Base-by-base conservation (phyloP, 352 stramenopile species). In the Phytopythium mirpurense region DNA sequence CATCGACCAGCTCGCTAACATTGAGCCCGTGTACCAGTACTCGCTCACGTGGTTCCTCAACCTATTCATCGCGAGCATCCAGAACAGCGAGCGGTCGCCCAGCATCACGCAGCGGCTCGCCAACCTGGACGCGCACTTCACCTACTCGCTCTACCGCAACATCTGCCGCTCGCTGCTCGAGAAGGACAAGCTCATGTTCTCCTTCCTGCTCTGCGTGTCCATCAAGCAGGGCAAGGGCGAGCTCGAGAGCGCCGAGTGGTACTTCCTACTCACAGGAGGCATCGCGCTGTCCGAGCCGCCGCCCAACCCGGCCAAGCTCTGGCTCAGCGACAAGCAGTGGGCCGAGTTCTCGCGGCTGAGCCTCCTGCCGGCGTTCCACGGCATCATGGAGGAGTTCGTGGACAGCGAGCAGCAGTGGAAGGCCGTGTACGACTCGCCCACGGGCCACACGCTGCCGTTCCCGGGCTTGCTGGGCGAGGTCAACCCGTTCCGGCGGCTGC, bases 111-210 rank as follows among this genome's bases (percentile, higher is more conserved):
- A 88, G 35, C 68, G 90, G 0, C 71, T 97, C 2, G 55, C 67
- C 31, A 93, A 96, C 54, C 70, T 97, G 18, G 78, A 94, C 51
- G 63, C 66, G 5, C 85, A 97, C 65, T 97, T 97, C 65, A 96
- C 83, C 18, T 96, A 95, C 54, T 94, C 89, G 37, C 68, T 97
- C 0, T 97, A 97, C 66, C 70, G 85, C 43, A 97, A 97, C 59
- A 90, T 97, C 41, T 97, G 89, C 58, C 88, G 89, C 27, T 97
- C 88, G 21, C 68, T 97, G 26, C 67, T 97, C 21, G 90, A 97
- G 48, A 97, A 97, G 59, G 90, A 97, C 66, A 97, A 97, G 49
- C 77, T 97, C 29, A 90, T 97, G 68, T 97, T 97, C 49, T 93
- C 88, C 1, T 97, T 97, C 57, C 47, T 96, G 53, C 61, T 96